Conservation (phyloP, 208 protist genomes). For the Wallacemonas sp. region DNA sequence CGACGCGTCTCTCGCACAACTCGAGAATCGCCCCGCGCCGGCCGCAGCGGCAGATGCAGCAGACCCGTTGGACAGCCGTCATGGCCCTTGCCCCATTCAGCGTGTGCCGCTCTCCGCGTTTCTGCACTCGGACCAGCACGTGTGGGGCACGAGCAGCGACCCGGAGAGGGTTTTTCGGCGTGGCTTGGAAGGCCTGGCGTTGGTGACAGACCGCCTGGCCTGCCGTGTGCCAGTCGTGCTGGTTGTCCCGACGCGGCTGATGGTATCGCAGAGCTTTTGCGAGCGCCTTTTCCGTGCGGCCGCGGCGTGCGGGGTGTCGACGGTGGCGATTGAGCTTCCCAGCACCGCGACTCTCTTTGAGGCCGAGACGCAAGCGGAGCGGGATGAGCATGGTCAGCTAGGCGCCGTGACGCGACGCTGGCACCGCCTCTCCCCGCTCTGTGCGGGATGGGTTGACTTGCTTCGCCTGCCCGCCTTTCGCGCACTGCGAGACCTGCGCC, state of each 20-base stretch:
- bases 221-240: conserved; percentile 34
- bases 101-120: not conserved
- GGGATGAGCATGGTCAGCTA: conserved; percentile 1
- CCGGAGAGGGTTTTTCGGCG: conserved; percentile 17
- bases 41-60: not conserved
- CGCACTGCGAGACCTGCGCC: conserved; percentile 26
- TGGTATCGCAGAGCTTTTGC: conserved; percentile 56
- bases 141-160: conserved; percentile 37
- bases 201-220: conserved; percentile 17
- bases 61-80: conserved; percentile 13
- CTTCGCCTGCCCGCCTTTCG: conserved; percentile 21
- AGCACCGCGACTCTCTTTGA: conserved; percentile 33
- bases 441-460: conserved; percentile 33
- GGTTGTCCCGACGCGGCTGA: conserved; percentile 52
- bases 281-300: conserved; percentile 24
- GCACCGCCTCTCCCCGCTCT: conserved; percentile 39
- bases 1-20: conserved; percentile 35
- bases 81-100: conserved; percentile 33
- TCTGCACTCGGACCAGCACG: conserved; percentile 16
- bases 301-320: conserved; percentile 20
- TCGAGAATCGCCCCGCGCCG: not conserved
- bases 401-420: conserved; percentile 16
- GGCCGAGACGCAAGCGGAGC: not conserved
- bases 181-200: conserved; percentile 23
- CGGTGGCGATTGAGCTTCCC: conserved; percentile 49